Percentiles rank a stretch among this genome's conserved stretches.
phyloP scores from a whole-genome alignment of 2,329 filamentous ascomycete species.

The Nothopassalora personata region DNA sequence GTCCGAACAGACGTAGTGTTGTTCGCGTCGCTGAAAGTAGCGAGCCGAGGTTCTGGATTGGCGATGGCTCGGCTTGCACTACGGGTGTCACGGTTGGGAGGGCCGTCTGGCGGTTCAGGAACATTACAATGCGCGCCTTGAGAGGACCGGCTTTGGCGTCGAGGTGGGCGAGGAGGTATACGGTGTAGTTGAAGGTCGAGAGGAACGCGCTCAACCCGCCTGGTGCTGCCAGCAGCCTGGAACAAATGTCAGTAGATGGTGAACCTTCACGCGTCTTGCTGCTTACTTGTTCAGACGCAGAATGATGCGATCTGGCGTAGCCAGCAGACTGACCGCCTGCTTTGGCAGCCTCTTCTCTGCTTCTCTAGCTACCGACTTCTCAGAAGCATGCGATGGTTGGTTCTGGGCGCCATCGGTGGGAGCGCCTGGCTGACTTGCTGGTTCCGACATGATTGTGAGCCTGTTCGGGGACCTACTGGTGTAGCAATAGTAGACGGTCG shows the following conservation, averaged over 20 bases:
- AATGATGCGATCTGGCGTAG: constrained; percentile 36
- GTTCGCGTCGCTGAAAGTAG: constrained; percentile 40
- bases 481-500: background rate
- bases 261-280: background rate
- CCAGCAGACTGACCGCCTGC: constrained; percentile 26
- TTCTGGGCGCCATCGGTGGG: constrained; percentile 32
- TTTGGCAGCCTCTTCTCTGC: constrained; percentile 25
- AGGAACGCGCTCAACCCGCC: constrained; percentile 43
- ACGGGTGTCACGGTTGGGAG: constrained; percentile 15
- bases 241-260: background rate
- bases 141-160: constrained; percentile 37
- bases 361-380: constrained; percentile 29
- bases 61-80: constrained; percentile 21
- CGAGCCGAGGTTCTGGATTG: constrained; percentile 33
- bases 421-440: constrained; percentile 33
- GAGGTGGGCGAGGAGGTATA: constrained; percentile 42
- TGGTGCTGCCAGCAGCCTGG: constrained; percentile 40
- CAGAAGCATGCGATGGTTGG: constrained; percentile 25
- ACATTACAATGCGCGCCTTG: constrained; percentile 31
- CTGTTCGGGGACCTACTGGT: background rate
- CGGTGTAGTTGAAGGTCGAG: constrained; percentile 44
- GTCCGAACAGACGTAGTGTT: constrained; percentile 41
- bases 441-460: constrained; percentile 32
- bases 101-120: constrained; percentile 28
- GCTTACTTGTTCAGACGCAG: constrained; percentile 43